Conservation (phyloP, 2,329 filamentous ascomycete genomes). For the Grosmannia serpens region DNA sequence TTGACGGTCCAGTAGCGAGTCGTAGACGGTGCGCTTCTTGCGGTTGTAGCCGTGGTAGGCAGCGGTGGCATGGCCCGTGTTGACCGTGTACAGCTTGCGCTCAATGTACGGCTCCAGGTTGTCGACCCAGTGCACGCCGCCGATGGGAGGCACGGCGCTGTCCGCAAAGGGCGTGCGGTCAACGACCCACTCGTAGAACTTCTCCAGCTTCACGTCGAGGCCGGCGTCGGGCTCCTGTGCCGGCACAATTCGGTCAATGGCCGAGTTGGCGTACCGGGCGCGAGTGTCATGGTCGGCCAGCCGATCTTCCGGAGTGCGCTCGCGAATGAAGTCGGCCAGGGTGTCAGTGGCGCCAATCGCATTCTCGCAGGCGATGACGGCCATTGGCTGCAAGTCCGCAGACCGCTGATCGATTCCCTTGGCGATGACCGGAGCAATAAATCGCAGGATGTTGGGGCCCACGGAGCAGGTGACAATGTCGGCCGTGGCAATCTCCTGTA, state of each 20-base stretch:
- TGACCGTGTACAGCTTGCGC: constrained; percentile 98
- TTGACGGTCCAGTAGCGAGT: constrained; percentile 68
- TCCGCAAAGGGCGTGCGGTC: constrained; percentile 75
- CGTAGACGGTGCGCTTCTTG: constrained; percentile 79
- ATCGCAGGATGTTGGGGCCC: constrained; percentile 89
- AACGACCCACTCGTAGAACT: constrained; percentile 98
- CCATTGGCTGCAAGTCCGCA: constrained; percentile 53
- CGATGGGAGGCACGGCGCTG: constrained; percentile 57
- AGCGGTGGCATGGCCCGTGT: constrained; percentile 91
- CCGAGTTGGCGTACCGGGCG: constrained; percentile 90
- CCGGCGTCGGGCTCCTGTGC: constrained; percentile 71
- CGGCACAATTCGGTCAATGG: constrained; percentile 96
- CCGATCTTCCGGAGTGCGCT: constrained; percentile 58
- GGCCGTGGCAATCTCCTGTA: constrained; percentile 76
- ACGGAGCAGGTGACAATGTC: constrained; percentile 95
- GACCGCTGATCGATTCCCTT: constrained; percentile 78
- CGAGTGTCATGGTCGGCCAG: constrained; percentile 58
- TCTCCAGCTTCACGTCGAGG: constrained; percentile 89
- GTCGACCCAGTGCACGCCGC: constrained; percentile 88
- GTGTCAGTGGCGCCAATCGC: constrained; percentile 89
- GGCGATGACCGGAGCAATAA: constrained; percentile 90
- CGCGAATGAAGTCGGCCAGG: constrained; percentile 69
- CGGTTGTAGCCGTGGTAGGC: constrained; percentile 89
- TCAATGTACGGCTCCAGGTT: constrained; percentile 92
- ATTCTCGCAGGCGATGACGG: constrained; percentile 97